Evolutionary conservation across 2,329 filamentous ascomycete genomes (phyloP).

Genomic region (Ascochyta lentis): DNA sequence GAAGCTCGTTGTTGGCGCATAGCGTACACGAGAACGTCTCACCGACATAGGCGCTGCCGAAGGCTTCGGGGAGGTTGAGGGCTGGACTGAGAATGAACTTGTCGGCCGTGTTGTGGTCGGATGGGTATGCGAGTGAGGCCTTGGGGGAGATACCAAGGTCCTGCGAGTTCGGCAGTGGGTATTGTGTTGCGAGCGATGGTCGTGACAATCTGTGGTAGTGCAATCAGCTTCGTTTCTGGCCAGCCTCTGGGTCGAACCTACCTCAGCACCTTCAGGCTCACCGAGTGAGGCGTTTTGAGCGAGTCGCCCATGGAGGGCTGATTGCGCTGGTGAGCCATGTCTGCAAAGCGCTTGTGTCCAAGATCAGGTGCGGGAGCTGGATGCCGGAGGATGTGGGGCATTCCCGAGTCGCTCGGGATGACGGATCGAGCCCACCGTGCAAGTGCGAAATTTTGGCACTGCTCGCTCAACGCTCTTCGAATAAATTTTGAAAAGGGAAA

Average conservation of each 20-base stretch:
- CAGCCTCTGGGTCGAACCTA: slow-evolving; percentile 60
- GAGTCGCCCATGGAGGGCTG: slow-evolving; percentile 47
- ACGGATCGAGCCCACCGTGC: slow-evolving; percentile 4
- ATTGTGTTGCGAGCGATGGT: slow-evolving; percentile 75
- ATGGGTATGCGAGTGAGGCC: slow-evolving; percentile 74
- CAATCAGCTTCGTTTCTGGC: slow-evolving; percentile 54
- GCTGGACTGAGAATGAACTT: slow-evolving; percentile 65
- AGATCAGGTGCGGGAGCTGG: slow-evolving; percentile 8
- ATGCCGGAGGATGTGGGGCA: slow-evolving; percentile 15
- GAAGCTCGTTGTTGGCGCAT: slow-evolving; percentile 89
- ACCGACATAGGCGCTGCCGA: slow-evolving; percentile 93
- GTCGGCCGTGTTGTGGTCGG: slow-evolving; percentile 54
- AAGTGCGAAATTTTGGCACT: slow-evolving; percentile 7
- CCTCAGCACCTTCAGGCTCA: slow-evolving; percentile 83
- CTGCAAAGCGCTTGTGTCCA: slow-evolving; percentile 11
- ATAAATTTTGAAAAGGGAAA: neutral
- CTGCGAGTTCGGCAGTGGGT: slow-evolving; percentile 65
- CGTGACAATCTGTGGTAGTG: slow-evolving; percentile 71
- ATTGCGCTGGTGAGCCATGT: slow-evolving; percentile 50
- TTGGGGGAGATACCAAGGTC: slow-evolving; percentile 61
- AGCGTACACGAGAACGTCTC: slow-evolving; percentile 94
- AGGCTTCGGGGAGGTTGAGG: slow-evolving; percentile 86
- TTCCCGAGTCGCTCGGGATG: slow-evolving; percentile 3
- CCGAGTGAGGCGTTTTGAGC: slow-evolving; percentile 69
- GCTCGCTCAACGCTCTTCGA: neutral